phyloP scores from a whole-genome alignment of 345 rosid genomes.

The Jatropha curcas region DNA sequence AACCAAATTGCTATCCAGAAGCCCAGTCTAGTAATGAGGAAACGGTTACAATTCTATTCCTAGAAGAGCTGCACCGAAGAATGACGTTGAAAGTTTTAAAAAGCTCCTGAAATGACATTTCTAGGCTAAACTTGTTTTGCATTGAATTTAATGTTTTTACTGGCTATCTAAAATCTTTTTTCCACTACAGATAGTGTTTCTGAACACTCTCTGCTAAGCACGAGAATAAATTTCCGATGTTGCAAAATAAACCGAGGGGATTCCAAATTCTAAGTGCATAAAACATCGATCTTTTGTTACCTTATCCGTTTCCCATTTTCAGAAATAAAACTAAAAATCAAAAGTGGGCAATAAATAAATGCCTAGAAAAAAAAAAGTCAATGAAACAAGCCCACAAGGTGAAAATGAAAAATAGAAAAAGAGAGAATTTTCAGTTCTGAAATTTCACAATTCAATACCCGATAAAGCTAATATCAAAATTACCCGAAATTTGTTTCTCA shows the following conservation, averaged over 20 bases:
- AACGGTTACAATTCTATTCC: neutral
- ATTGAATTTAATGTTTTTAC: neutral
- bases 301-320: neutral
- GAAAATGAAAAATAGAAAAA: neutral
- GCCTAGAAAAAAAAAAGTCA: neutral
- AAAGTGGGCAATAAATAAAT: neutral
- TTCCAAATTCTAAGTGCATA: neutral
- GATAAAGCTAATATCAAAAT: neutral
- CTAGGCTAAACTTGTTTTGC: neutral
- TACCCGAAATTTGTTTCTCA: neutral
- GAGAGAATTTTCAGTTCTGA: neutral
- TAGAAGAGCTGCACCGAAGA: neutral
- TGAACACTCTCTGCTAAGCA: neutral
- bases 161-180: neutral
- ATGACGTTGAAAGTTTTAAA: neutral
- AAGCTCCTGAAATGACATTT: neutral
- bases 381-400: neutral
- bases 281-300: neutral
- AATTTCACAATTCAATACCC: neutral
- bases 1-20: too few species aligned
- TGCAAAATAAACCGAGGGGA: constrained; percentile 1
- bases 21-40: too few species aligned
- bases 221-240: neutral
- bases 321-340: neutral
- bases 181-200: neutral